Evolutionary conservation across 2,329 filamentous ascomycete species (phyloP), one percentile per base, ranked within the genome.

Genomic region (Trichoderma polysporum): DNA sequence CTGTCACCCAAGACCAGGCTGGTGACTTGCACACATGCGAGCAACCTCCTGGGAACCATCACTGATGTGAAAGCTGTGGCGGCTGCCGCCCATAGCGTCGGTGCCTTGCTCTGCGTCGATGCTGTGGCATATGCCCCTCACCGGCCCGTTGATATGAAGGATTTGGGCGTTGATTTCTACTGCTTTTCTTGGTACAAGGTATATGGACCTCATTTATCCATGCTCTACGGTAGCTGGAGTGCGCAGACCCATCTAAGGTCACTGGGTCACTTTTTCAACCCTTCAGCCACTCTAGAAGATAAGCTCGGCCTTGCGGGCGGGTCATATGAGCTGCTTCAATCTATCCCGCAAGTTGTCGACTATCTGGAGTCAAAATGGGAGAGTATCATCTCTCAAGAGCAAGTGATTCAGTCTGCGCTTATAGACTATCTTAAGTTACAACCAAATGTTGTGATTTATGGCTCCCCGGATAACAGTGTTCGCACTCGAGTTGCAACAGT

Each of bases 151-250:
- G 89, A 94, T 74, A 89, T 94, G 4, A 82, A 86, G 69, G 86
- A 79, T 0, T 81, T 92, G 0, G 90, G 85, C 1, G 89, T 90
- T 0, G 91, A 94, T 74, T 89, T 93, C 71, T 94, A 94, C 76
- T 79, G 83, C n/a, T 92, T 94, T 74, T 89, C 85, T 0, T 94
- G 91, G 91, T 94, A 94, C 79, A 94, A 94, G 76, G 86, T 93
- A 1, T 94, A 91, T 73, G 91, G 91, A 0, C 91, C 91, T 1
- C 91, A 94, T 71, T 82, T 93, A 1, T 84, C 90, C 0, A 85
- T 90, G 69, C 79, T 94, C 1, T 94, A 92, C 73, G 90, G 85
- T 5, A 86, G 86, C 27, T 80, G 80, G 4, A 73, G 76, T 0
- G 88, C 86, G 0, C 87, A 90, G 68, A 73, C 83, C 17, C 76